Evolutionary conservation across 202 grass and related monocot genomes (phyloP).

Genomic region (Panicum hallii): DNA sequence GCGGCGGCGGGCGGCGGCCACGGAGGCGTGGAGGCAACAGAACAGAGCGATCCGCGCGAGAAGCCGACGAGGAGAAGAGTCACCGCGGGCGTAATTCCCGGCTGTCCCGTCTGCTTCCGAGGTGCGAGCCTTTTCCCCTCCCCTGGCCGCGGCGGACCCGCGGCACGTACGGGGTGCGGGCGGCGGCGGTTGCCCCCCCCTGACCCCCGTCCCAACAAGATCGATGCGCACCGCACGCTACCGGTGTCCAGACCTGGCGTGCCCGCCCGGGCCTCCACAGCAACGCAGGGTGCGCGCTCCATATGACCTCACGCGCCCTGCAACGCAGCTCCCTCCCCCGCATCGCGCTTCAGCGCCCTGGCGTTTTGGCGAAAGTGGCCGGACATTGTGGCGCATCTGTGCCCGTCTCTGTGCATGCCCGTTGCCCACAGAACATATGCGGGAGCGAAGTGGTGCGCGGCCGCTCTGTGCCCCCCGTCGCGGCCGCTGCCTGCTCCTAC

Average conservation of each 20-base stretch:
- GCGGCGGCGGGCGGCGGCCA: too few relatives aligned
- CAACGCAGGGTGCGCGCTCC: background rate
- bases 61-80: background rate
- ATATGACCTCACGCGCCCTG: background rate
- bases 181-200: background rate
- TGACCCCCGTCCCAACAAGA: background rate
- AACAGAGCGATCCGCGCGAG: background rate
- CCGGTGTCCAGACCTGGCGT: background rate
- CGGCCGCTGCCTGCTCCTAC: slow-evolving; percentile 8
- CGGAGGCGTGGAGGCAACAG: background rate
- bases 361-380: slow-evolving; percentile 30
- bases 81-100: slow-evolving; percentile 4
- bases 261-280: background rate
- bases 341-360: too few relatives aligned
- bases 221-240: slow-evolving; percentile 1
- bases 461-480: background rate
- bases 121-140: too few relatives aligned
- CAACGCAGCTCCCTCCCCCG: background rate
- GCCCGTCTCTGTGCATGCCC: background rate
- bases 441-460: background rate
- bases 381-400: background rate
- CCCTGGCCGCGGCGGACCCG: too few relatives aligned
- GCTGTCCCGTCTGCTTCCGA: background rate
- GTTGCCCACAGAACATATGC: background rate
- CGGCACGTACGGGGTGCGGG: too few relatives aligned